Conservation (phyloP, 495 filamentous ascomycete genomes). For the Penicillium alfredii region DNA sequence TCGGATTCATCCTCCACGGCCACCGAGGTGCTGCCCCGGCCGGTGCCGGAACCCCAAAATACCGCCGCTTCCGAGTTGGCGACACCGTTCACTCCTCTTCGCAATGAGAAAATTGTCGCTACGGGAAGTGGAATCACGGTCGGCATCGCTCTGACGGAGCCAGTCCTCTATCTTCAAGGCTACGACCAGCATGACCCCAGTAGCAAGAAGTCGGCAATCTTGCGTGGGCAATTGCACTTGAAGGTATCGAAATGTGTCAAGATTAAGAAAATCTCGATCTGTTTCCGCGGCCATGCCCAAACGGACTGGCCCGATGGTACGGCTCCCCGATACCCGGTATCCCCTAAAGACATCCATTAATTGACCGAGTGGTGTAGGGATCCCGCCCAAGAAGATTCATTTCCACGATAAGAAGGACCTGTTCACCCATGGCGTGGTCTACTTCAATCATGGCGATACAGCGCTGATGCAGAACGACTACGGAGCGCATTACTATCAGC, state of each 20-base stretch:
- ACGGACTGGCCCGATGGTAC: slow-evolving; percentile 96
- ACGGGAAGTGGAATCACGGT: slow-evolving; percentile 67
- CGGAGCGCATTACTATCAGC: slow-evolving; percentile 42
- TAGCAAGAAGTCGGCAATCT: slow-evolving; percentile 69
- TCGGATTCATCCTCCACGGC: slow-evolving; percentile 31
- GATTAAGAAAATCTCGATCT: slow-evolving; percentile 87
- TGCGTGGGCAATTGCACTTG: slow-evolving; percentile 78
- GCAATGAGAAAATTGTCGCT: slow-evolving; percentile 62
- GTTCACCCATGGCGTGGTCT: slow-evolving; percentile 41
- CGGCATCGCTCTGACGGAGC: slow-evolving; percentile 76
- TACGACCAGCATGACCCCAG: slow-evolving; percentile 75
- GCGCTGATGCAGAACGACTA: slow-evolving; percentile 63
- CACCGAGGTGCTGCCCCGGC: slow-evolving; percentile 24
- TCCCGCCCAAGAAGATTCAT: slow-evolving; percentile 81
- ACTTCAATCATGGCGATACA: slow-evolving; percentile 47
- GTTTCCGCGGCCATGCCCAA: slow-evolving; percentile 75
- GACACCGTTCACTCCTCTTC: slow-evolving; percentile 32
- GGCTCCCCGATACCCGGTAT: slow-evolving; percentile 1
- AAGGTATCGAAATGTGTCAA: slow-evolving; percentile 85
- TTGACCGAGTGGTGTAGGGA: slow-evolving; percentile 47
- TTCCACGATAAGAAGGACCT: slow-evolving; percentile 69
- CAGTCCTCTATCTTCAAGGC: slow-evolving; percentile 81
- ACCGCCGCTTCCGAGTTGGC: slow-evolving; percentile 23
- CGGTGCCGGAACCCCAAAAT: slow-evolving; percentile 16
- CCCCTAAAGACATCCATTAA: neutral